Conservation (phyloP, 371 early-diverging fungal species). For the Encephalitozoon romaleae region DNA sequence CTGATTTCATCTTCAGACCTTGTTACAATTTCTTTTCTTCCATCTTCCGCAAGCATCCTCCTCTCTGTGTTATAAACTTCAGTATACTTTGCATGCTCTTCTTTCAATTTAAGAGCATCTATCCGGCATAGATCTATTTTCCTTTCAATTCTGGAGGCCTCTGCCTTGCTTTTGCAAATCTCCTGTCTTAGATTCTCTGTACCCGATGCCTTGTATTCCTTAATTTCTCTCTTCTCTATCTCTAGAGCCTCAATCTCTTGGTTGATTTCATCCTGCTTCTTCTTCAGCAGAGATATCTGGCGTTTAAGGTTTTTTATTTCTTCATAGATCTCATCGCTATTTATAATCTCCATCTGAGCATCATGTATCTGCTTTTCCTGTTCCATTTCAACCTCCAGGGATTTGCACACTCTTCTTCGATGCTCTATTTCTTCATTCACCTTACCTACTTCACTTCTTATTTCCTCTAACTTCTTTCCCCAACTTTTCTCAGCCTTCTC, state of each 20-base stretch:
- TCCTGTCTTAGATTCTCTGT: not conserved
- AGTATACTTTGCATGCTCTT: not conserved
- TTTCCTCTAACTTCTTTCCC: not conserved
- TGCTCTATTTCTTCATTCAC: not conserved
- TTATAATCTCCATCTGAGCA: not conserved
- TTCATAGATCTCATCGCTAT: conserved; percentile 22
- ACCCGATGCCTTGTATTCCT: not conserved
- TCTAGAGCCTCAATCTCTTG: conserved; percentile 30
- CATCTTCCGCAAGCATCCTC: not conserved
- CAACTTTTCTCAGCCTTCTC: not conserved
- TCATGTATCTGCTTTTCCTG: conserved; percentile 5
- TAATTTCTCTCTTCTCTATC: conserved; percentile 30
- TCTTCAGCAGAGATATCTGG: conserved; percentile 35
- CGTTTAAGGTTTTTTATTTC: conserved; percentile 22
- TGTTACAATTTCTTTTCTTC: conserved; percentile 2
- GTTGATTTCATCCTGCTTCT: conserved; percentile 29
- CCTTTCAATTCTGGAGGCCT: not conserved
- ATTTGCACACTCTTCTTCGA: not conserved
- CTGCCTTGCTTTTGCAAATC: not conserved
- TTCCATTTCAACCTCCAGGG: conserved; percentile 13
- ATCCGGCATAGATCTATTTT: not conserved
- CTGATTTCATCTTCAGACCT: conserved; percentile 7
- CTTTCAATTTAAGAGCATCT: not conserved
- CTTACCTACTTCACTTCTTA: not conserved
- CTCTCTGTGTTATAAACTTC: not conserved